Percentiles rank a stretch among this genome's conserved stretches.
Conservation (phyloP, 2,329 filamentous ascomycete genomes). For the Apiospora saccharicola region DNA sequence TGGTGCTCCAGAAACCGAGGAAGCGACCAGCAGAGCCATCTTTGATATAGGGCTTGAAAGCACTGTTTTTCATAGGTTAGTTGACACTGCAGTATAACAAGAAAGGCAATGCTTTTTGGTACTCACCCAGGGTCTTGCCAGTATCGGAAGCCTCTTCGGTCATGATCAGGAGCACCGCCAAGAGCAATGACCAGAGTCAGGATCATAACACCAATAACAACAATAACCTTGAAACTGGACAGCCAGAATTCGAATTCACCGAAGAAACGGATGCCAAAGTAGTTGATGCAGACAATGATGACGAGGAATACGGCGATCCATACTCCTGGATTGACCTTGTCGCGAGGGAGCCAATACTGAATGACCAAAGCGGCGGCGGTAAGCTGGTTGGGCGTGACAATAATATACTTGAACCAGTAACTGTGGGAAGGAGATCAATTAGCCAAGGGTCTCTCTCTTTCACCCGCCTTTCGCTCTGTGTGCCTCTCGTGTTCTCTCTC, state of each 20-base stretch:
- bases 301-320: constrained; percentile 78
- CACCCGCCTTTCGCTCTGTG: neutral
- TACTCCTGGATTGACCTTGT: constrained; percentile 77
- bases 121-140: constrained; percentile 66
- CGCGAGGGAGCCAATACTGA: constrained; percentile 74
- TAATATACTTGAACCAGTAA: constrained; percentile 81
- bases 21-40: constrained; percentile 59
- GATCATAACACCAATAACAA: constrained; percentile 71
- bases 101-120: neutral
- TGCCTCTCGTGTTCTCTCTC: neutral
- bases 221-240: constrained; percentile 72
- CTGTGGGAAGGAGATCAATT: constrained; percentile 37
- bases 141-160: constrained; percentile 71
- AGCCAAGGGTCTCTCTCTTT: neutral
- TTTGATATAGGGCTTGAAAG: constrained; percentile 58
- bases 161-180: constrained; percentile 69
- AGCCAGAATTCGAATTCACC: constrained; percentile 71
- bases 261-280: constrained; percentile 73
- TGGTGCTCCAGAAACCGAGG: constrained; percentile 71
- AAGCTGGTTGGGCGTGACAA: constrained; percentile 84
- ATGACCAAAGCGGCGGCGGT: constrained; percentile 83
- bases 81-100: neutral
- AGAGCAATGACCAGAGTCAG: constrained; percentile 69
- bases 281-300: constrained; percentile 70
- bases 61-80: constrained; percentile 37